Conservation (phyloP, 306 rosid genomes). For the barrel medic (Medicago truncatula) region MtrunA17r5.0-ANR NC_053049.1:992001-992500, state of each 20-base stretch:
- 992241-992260: conserved; percentile 72
- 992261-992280: conserved; percentile 57
- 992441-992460: conserved; percentile 9
- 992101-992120: neutral
- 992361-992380: conserved; percentile 83
- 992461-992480: neutral
- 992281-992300: conserved; percentile 43
- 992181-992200: conserved; percentile 80
- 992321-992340: conserved; percentile 18
- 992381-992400: conserved; percentile 90
- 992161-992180: conserved; percentile 70
- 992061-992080: conserved; percentile 8
- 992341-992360: conserved; percentile 38
- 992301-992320: conserved; percentile 12
- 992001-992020: conserved; percentile 92
- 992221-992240: conserved; percentile 85
- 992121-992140: neutral
- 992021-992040: conserved; percentile 89
- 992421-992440: conserved; percentile 12
- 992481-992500: conserved; percentile 13
- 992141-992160: conserved; percentile 37
- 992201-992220: conserved; percentile 70
- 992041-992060: conserved; percentile 89
- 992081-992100: conserved; percentile 18
- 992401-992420: conserved; percentile 59